Base-by-base conservation (phyloP, 2,329 filamentous ascomycete species). In the Ilyonectria mors-panacis region DNA sequence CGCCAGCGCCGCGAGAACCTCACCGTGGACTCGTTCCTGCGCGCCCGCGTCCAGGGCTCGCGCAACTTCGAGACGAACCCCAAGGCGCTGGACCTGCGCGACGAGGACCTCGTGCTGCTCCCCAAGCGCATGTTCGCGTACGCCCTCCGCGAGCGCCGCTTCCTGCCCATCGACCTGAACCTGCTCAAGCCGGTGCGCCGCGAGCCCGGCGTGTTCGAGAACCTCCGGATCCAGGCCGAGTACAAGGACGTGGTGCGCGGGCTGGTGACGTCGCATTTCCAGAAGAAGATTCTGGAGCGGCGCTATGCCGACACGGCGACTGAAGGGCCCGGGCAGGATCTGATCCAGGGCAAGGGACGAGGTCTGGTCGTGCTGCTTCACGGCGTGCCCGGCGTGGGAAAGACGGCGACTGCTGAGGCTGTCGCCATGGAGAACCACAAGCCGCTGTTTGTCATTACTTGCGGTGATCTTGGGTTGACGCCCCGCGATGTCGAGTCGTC, bases 361-460 rank as follows among this genome's bases (percentile, higher is more conserved):
- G 84, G 84, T 6, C 72, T 86, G 0, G 78, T 85, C 2, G 77
- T 86, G 0, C 72, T 86, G 0, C 75, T 86, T 0, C 84, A 86
- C 63, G 85, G 85, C 28, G 80, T 82, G 0, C 84, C 85, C 0
- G 85, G 85, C 28, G 83, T 85, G 0, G 85, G 85, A 5, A 86
- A 86, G 77, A 86, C 85, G 0, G 80, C 82, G 0, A 86, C 85
- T 0, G 84, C 85, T 1, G 80, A 85, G 67, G 81, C 81, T 1
- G 78, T 83, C 1, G 82, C 82, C 1, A 79, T 80, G 76, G 78
- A 79, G 59, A 80, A 81, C 68, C 70, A 75, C 45, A 83, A 83
- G 73, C 85, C 85, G 0, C 74, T 86, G 2, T 85, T 85, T 50
- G 78, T 81, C 8, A 85, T 88, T 59, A 87, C 85, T 0, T 86